Percentiles rank a stretch among this genome's conserved stretches.
phyloP scores from a whole-genome alignment of 2,329 filamentous ascomycete genomes.

The Catunica adiposa region DNA sequence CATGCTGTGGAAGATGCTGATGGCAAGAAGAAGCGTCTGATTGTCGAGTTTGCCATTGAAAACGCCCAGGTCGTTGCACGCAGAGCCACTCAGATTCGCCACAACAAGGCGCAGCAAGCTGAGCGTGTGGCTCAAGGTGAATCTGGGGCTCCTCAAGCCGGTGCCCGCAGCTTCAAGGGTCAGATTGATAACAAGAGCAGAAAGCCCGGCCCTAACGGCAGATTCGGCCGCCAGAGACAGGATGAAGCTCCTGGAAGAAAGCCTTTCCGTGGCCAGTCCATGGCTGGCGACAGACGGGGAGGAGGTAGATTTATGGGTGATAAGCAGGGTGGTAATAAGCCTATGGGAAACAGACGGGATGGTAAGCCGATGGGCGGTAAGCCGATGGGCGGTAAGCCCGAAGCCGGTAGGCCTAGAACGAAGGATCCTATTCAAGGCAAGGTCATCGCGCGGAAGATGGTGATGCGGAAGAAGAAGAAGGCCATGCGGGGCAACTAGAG shows the following conservation, averaged over 20 bases:
- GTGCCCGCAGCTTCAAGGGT: slow-evolving; percentile 7
- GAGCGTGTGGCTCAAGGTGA: not conserved
- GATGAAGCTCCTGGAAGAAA: not conserved
- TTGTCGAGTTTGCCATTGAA: slow-evolving; percentile 96
- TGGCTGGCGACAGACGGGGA: too few relatives aligned
- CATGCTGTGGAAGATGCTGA: slow-evolving; percentile 40
- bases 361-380: too few relatives aligned
- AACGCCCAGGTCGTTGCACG: slow-evolving; percentile 90
- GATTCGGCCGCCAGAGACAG: slow-evolving; percentile 1
- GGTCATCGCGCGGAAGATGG: slow-evolving; percentile 14
- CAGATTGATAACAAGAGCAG: slow-evolving; percentile 10
- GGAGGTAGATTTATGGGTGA: too few relatives aligned
- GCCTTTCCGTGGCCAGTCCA: not conserved
- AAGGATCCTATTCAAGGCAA: slow-evolving; percentile 15
- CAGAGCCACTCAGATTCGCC: slow-evolving; percentile 24
- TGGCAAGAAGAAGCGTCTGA: slow-evolving; percentile 73
- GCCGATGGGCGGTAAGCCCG: too few relatives aligned
- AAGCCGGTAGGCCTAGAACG: slow-evolving; percentile 12
- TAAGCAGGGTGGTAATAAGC: too few relatives aligned
- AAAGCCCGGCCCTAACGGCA: slow-evolving; percentile 3
- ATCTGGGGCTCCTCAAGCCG: slow-evolving; percentile 13
- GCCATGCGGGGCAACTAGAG: slow-evolving; percentile 5
- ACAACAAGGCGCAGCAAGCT: slow-evolving; percentile 28
- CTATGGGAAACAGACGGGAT: too few relatives aligned
- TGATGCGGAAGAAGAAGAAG: slow-evolving; percentile 12